Conservation (phyloP, 129 eudicot genomes). For the Tanacetum coccineum region DNA sequence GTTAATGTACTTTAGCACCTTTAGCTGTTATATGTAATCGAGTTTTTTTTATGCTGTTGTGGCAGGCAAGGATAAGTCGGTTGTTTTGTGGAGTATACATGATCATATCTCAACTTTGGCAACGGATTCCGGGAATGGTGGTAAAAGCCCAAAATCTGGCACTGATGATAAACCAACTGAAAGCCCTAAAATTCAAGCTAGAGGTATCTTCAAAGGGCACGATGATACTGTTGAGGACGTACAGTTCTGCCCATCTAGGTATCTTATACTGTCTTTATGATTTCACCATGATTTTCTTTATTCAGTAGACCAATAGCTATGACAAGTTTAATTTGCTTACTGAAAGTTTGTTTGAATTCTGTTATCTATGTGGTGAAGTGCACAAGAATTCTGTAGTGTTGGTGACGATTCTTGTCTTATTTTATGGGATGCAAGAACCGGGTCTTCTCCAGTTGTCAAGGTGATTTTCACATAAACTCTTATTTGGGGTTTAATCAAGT, state of each 20-base stretch:
- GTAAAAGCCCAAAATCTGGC: slow-evolving; percentile 39
- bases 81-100: slow-evolving; percentile 92
- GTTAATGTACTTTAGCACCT: too few species aligned
- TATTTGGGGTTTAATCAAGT: background rate
- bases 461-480: slow-evolving; percentile 33
- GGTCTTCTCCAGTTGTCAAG: slow-evolving; percentile 72
- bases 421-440: slow-evolving; percentile 90
- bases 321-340: slow-evolving; percentile 10
- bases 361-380: slow-evolving; percentile 43
- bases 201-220: slow-evolving; percentile 81
- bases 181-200: slow-evolving; percentile 64
- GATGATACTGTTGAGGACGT: slow-evolving; percentile 91
- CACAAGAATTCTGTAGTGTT: slow-evolving; percentile 93
- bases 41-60: background rate
- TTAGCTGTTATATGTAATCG: background rate
- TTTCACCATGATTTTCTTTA: too few species aligned
- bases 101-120: slow-evolving; percentile 85
- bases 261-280: slow-evolving; percentile 9
- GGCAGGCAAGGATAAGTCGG: slow-evolving; percentile 80
- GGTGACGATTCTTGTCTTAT: slow-evolving; percentile 98
- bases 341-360: too few species aligned
- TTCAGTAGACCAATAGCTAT: slow-evolving; percentile 11
- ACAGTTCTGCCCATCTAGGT: slow-evolving; percentile 94
- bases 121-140: slow-evolving; percentile 41
- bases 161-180: slow-evolving; percentile 43